phyloP scores from a whole-genome alignment of 2,329 filamentous ascomycete genomes.

The Verticillium tricorpus region DNA sequence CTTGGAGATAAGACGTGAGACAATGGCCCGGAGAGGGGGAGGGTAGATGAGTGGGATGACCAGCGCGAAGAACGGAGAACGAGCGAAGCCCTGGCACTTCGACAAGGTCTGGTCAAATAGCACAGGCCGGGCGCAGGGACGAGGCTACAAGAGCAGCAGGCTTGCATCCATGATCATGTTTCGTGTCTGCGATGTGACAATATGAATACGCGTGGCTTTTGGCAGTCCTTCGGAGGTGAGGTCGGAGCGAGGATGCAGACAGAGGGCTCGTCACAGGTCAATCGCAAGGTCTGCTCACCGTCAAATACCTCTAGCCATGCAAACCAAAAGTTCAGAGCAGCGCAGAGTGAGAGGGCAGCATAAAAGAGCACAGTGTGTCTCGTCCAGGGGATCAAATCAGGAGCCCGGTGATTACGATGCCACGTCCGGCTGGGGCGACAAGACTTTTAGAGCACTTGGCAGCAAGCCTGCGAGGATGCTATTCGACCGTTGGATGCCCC shows the following conservation, averaged over 20 bases:
- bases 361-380: neutral
- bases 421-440: slow-evolving; percentile 2
- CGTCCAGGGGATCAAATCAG: neutral
- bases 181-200: neutral
- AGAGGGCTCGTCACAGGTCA: too few species aligned
- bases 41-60: neutral
- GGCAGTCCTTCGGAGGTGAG: neutral
- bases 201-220: neutral
- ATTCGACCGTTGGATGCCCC: slow-evolving; percentile 1
- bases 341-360: neutral
- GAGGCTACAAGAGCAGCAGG: neutral
- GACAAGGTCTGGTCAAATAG: neutral
- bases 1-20: neutral
- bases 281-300: neutral
- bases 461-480: neutral
- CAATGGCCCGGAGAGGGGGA: neutral
- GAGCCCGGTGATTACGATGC: slow-evolving; percentile 1
- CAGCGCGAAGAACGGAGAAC: neutral
- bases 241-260: neutral
- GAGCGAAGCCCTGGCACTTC: neutral
- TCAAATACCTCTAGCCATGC: neutral
- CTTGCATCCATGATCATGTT: neutral
- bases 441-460: slow-evolving; percentile 3
- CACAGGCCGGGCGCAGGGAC: neutral
- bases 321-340: neutral